phyloP scores from a whole-genome alignment of 306 rosid species.

The Prunus mume region DNA sequence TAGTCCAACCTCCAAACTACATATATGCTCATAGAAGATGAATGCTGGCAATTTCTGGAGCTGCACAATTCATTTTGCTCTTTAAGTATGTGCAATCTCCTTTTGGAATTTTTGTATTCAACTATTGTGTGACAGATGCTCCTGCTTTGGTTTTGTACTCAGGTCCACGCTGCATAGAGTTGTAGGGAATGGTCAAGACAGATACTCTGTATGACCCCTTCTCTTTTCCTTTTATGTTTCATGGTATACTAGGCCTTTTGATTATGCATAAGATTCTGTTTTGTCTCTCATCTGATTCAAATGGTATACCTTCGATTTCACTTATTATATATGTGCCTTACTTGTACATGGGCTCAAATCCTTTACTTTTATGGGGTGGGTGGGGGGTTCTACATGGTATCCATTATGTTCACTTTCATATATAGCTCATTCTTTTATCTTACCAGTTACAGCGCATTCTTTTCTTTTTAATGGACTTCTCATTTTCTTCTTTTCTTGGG shows the following conservation, averaged over 20 bases:
- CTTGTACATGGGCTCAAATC: background rate
- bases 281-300: background rate
- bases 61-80: background rate
- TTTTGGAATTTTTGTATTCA: background rate
- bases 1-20: background rate
- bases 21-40: background rate
- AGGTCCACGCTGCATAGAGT: conserved; percentile 98
- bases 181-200: conserved; percentile 69
- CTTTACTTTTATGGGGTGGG: background rate
- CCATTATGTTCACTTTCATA: background rate
- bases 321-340: background rate
- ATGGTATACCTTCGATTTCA: background rate
- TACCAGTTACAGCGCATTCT: background rate
- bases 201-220: conserved; percentile 74
- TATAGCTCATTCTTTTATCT: background rate
- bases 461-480: background rate
- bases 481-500: conserved; percentile 19
- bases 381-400: background rate
- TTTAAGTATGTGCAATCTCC: background rate
- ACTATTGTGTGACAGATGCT: background rate
- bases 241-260: background rate
- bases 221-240: background rate
- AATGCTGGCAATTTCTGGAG: background rate
- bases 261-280: background rate
- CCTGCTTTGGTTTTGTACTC: conserved; percentile 26